Evolutionary conservation across 768 basidiomycete genomes (phyloP).

Genomic region (Pleurotus ostreatus): DNA sequence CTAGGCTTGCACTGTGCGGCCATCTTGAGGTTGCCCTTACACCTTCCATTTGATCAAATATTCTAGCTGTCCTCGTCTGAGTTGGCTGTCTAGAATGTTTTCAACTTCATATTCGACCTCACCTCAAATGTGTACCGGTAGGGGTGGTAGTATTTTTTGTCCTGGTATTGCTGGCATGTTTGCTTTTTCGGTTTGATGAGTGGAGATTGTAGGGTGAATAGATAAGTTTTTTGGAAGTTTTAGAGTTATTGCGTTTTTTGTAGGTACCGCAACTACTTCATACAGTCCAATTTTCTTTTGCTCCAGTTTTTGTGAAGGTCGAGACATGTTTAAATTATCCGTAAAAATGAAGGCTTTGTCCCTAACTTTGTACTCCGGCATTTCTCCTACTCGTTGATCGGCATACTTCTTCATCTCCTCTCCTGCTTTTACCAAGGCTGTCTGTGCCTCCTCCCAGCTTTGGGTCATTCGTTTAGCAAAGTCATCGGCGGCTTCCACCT

Average conservation of each 20-base stretch:
- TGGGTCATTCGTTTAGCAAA: slow-evolving; percentile 11
- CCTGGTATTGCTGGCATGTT: no score
- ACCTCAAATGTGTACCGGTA: no score
- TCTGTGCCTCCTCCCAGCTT: slow-evolving; percentile 9
- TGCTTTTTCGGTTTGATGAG: no score
- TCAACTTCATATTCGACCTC: no score
- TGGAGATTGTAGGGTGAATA: slow-evolving; percentile 16
- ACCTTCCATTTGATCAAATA: no score
- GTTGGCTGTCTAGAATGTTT: no score
- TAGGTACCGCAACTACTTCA: background rate
- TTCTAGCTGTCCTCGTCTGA: no score
- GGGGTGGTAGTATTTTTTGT: no score
- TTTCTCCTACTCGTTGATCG: slow-evolving; percentile 4
- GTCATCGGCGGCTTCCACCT: background rate
- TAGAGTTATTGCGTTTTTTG: slow-evolving; percentile 10
- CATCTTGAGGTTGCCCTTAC: no score
- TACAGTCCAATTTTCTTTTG: slow-evolving; percentile 11
- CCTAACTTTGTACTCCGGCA: slow-evolving; percentile 10
- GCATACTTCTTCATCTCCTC: slow-evolving; percentile 13
- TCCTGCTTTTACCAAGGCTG: slow-evolving; percentile 14
- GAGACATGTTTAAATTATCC: slow-evolving; percentile 1
- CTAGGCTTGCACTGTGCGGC: no score
- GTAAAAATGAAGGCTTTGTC: slow-evolving; percentile 13
- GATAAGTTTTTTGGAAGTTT: slow-evolving; percentile 12
- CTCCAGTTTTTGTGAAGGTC: slow-evolving; percentile 2